phyloP scores from a whole-genome alignment of 1,284 basidiomycete species.

The Agaricales sp. region DNA sequence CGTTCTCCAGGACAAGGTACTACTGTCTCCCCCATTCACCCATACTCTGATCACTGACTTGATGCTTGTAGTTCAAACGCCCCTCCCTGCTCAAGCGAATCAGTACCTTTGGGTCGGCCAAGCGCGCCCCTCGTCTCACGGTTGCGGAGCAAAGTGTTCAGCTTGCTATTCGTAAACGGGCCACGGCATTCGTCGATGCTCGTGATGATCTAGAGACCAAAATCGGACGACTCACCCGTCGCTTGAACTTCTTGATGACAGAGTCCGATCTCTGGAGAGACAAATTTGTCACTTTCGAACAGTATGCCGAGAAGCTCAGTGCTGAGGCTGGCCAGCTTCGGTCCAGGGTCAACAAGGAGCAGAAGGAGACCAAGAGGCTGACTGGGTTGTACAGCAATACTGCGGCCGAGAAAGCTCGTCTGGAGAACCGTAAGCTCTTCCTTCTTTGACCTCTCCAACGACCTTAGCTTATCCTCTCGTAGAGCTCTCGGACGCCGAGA shows the following conservation, averaged over 20 bases:
- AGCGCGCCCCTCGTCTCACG: conserved; percentile 65
- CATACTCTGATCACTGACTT: conserved; percentile 13
- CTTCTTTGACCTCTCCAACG: conserved; percentile 6
- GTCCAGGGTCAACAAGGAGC: conserved; percentile 79
- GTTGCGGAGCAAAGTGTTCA: conserved; percentile 77
- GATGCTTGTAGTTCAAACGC: conserved; percentile 61
- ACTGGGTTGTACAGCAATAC: conserved; percentile 70
- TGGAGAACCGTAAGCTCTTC: conserved; percentile 53
- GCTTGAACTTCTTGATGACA: conserved; percentile 86
- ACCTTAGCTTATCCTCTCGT: conserved; percentile 12
- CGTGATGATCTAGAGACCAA: conserved; percentile 87
- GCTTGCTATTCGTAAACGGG: conserved; percentile 79
- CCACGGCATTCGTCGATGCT: conserved; percentile 86
- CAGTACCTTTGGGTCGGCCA: conserved; percentile 62
- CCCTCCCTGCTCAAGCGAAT: conserved; percentile 83
- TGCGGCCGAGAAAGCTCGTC: conserved; percentile 63
- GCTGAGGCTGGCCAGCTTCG: conserved; percentile 74
- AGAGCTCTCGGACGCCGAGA: conserved; percentile 65
- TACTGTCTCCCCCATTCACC: conserved; percentile 12
- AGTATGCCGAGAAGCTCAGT: conserved; percentile 85
- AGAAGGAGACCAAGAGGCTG: conserved; percentile 74
- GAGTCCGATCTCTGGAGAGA: conserved; percentile 84
- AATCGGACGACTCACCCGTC: conserved; percentile 71
- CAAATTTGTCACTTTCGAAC: conserved; percentile 86
- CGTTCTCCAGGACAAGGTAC: conserved; percentile 79